Evolutionary conservation across 2,329 filamentous ascomycete genomes (phyloP).

Genomic region (Geosmithia flava): DNA sequence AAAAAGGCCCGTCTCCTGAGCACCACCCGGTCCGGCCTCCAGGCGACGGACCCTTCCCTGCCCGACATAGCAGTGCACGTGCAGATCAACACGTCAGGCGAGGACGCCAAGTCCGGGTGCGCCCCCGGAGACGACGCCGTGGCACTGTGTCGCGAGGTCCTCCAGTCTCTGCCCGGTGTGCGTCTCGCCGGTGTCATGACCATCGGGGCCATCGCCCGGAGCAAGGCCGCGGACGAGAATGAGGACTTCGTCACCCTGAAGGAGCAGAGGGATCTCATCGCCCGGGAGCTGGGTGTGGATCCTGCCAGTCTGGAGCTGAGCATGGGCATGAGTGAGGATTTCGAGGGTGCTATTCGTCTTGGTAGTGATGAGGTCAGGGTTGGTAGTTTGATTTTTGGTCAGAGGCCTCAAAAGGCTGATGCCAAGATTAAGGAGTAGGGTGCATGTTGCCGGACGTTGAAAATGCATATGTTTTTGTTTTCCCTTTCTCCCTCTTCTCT

Average conservation of each 20-base stretch:
- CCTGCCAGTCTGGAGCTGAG: conserved; percentile 66
- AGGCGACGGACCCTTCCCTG: conserved; percentile 22
- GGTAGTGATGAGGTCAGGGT: conserved; percentile 86
- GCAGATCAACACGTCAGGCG: conserved; percentile 91
- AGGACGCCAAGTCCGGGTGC: conserved; percentile 74
- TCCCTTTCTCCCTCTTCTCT: background rate
- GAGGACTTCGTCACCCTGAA: conserved; percentile 70
- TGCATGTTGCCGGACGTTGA: no score
- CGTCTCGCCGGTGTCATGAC: conserved; percentile 84
- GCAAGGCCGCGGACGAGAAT: conserved; percentile 69
- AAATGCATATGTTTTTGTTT: background rate
- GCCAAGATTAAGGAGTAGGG: conserved; percentile 52
- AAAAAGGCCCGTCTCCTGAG: conserved; percentile 84
- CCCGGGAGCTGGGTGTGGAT: conserved; percentile 30
- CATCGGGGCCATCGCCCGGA: conserved; percentile 86
- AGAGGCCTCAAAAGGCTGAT: conserved; percentile 66
- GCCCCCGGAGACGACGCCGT: conserved; percentile 50
- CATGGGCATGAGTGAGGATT: conserved; percentile 98
- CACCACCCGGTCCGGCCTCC: conserved; percentile 55
- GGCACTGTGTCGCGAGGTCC: conserved; percentile 57
- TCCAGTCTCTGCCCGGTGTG: conserved; percentile 59
- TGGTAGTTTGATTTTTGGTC: conserved; percentile 88
- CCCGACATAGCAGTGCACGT: conserved; percentile 62
- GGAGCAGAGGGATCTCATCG: conserved; percentile 60
- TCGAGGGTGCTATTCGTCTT: conserved; percentile 71